A percentile compares a stretch with the other conserved stretches of the same genome.
Evolutionary conservation across 495 filamentous ascomycete genomes (phyloP).

Genomic region (Thozetella sp.): DNA sequence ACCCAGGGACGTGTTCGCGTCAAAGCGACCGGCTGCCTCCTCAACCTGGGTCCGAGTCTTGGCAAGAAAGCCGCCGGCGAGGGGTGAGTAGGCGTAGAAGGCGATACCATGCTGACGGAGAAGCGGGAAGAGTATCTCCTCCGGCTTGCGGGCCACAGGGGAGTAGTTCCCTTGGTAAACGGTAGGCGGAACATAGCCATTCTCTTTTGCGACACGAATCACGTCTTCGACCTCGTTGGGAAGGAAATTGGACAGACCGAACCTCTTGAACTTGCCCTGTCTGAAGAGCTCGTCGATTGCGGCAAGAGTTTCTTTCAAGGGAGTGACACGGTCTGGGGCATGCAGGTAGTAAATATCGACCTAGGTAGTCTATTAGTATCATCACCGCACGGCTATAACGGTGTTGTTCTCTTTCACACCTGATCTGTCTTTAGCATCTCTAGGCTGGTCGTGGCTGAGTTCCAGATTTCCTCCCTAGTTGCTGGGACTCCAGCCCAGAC

Average conservation of each 20-base stretch:
- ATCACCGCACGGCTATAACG: background rate
- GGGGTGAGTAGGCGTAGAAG: constrained; percentile 50
- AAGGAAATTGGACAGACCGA: constrained; percentile 54
- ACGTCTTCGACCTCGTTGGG: constrained; percentile 54
- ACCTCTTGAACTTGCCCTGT: constrained; percentile 44
- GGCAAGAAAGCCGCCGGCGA: constrained; percentile 51
- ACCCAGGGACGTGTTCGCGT: constrained; percentile 17
- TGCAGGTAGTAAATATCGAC: constrained; percentile 57
- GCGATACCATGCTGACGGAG: constrained; percentile 46
- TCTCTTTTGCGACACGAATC: constrained; percentile 42
- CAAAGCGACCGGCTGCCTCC: constrained; percentile 39
- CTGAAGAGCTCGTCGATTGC: constrained; percentile 49
- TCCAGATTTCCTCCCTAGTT: background rate
- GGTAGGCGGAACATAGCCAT: constrained; percentile 59
- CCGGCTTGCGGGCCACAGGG: constrained; percentile 53
- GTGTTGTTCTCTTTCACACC: background rate
- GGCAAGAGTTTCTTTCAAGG: constrained; percentile 47
- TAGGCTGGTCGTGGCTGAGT: background rate
- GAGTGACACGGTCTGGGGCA: constrained; percentile 42
- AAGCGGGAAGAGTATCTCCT: constrained; percentile 43
- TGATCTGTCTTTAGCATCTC: background rate
- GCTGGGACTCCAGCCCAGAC: background rate
- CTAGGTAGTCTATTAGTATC: constrained; percentile 13
- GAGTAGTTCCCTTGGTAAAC: constrained; percentile 70
- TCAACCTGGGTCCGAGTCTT: constrained; percentile 11